Percentiles rank a stretch among this genome's conserved stretches.
These are phyloP conservation scores for Stephania japonica DNA, from an alignment of 164 flowering plant species.

Conservation along the genomic window DNA sequence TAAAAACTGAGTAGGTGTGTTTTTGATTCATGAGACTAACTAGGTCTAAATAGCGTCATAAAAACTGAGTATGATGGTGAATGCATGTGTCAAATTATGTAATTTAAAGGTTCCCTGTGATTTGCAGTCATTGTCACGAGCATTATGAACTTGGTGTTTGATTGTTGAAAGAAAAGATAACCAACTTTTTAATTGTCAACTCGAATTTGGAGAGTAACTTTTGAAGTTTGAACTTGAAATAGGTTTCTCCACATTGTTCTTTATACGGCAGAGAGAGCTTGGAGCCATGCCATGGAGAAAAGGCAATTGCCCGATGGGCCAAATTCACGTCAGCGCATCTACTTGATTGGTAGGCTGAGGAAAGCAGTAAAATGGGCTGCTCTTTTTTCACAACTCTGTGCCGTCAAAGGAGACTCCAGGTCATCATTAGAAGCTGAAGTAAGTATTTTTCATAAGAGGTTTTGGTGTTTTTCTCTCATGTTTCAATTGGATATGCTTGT, in stretches of 20 bases:
- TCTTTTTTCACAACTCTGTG: slow-evolving; percentile 72
- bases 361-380: slow-evolving; percentile 96
- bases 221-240: slow-evolving; percentile 20
- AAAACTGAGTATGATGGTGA: no score
- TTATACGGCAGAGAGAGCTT: slow-evolving; percentile 90
- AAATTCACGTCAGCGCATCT: slow-evolving; percentile 75
- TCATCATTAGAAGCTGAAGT: slow-evolving; percentile 99
- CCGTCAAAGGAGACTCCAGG: slow-evolving; percentile 87
- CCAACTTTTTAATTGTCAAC: neutral
- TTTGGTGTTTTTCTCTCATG: no score
- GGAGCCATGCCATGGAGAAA: slow-evolving; percentile 99
- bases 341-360: slow-evolving; percentile 80
- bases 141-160: no score
- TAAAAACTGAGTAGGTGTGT: neutral
- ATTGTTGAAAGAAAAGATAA: no score
- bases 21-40: neutral
- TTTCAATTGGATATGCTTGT: neutral
- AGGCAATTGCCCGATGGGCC: slow-evolving; percentile 90
- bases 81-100: no score
- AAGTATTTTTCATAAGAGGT: neutral
- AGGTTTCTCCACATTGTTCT: slow-evolving; percentile 92
- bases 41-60: neutral
- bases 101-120: no score
- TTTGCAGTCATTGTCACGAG: no score
- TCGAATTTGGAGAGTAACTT: neutral